Base-by-base conservation (phyloP, 23 red algal species). In the Gracilaria vermiculophylla region DNA sequence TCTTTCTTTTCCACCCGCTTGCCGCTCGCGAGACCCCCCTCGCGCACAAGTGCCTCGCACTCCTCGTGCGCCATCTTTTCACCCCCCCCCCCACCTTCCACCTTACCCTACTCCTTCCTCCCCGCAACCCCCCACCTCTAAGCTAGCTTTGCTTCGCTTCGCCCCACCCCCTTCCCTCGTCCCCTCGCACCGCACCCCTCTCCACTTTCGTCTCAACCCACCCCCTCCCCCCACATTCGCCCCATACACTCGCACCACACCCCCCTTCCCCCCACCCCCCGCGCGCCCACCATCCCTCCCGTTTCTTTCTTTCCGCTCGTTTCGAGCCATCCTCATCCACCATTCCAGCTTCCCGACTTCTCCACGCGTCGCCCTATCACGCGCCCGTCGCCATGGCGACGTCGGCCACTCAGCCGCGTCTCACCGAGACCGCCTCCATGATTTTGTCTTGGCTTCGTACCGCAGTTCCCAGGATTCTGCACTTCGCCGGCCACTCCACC, bases 351-450 rank as follows among this genome's bases (percentile, higher is more conserved):
- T 82, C 60, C 56, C 51, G 54, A 56, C 76, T 42, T 69, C 47
- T 86, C 17, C 58, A 28, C 62, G 44, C 24, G 44, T 52, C 52
- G 19, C 66, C 65, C 35, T 48, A 29, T 20, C 27, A 35, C 35
- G 44, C 51, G 66, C 47, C 61, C 61, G 65, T 70, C 81, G 65
- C 81, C 43, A 70, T 70, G 61, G 81, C 61, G 43, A 56, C 60
- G 42, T 16, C 81, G 35, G 64, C 81, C 31, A 14, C 81, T 4
- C 43, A 50, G 20, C 61, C 81, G 39, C 62, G 62, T 52, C 81
- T 67, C 62, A 70, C 37, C 39, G 62, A 86, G 81, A 54, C 81
- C 66, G 47, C 65, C 15, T 86, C 81, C 81, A 79, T 79, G 76
- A 36, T 79, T 53, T 24, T 79, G 34, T 54, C 76, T 0, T 79